phyloP scores from a whole-genome alignment of 2,329 filamentous ascomycete species.

The Cercospora brassicicola region DNA sequence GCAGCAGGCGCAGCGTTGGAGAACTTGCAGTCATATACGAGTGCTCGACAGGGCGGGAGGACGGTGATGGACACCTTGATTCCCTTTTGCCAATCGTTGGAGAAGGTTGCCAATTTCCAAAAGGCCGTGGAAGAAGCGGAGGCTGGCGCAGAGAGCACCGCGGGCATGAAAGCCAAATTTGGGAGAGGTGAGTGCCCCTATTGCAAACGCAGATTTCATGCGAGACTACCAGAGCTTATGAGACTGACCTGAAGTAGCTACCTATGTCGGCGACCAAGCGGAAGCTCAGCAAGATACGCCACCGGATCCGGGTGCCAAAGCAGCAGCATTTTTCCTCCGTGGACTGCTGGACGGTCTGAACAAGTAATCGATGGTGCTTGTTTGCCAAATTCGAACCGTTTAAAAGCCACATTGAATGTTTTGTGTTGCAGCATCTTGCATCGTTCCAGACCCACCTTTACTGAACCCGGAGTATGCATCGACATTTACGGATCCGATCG shows the following conservation, averaged over 20 bases:
- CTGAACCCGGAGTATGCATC: not conserved
- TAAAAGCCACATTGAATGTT: not conserved
- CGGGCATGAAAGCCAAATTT: slow-evolving; percentile 41
- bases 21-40: slow-evolving; percentile 45
- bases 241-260: slow-evolving; percentile 24
- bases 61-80: slow-evolving; percentile 44
- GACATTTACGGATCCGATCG: not conserved
- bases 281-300: slow-evolving; percentile 31
- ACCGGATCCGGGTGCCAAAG: slow-evolving; percentile 43
- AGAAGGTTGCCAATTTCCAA: slow-evolving; percentile 28
- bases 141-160: slow-evolving; percentile 38
- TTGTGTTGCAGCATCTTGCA: not conserved
- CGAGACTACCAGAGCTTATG: not conserved
- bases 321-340: slow-evolving; percentile 40
- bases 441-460: not conserved
- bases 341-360: slow-evolving; percentile 34
- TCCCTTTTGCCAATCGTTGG: slow-evolving; percentile 41
- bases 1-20: slow-evolving; percentile 44
- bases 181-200: slow-evolving; percentile 34
- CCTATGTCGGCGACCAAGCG: slow-evolving; percentile 40
- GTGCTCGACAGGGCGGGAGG: slow-evolving; percentile 39
- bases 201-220: not conserved
- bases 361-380: not conserved
- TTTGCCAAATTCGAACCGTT: not conserved
- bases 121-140: slow-evolving; percentile 38